Evolutionary conservation across 2,329 filamentous ascomycete genomes (phyloP).

Genomic region (Hypoxylon sp.): DNA sequence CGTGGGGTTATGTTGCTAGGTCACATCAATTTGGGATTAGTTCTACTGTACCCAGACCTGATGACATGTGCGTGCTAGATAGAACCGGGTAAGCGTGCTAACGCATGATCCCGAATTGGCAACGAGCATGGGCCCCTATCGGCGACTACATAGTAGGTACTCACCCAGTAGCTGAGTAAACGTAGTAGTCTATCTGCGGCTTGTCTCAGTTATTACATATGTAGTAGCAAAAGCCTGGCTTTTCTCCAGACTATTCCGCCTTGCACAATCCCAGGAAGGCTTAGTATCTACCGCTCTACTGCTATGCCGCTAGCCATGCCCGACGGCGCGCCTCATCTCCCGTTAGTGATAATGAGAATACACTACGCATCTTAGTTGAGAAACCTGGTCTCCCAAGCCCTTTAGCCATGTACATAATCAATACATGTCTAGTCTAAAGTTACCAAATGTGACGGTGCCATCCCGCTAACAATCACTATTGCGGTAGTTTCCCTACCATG

Average conservation of each 20-base stretch:
- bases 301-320: constrained; percentile 4
- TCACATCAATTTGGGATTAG: constrained; percentile 43
- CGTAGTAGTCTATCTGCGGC: constrained; percentile 29
- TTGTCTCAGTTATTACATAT: background rate
- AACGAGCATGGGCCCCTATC: constrained; percentile 31
- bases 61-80: constrained; percentile 42
- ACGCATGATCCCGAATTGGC: constrained; percentile 42
- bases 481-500: constrained; percentile 43
- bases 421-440: constrained; percentile 35
- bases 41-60: constrained; percentile 37
- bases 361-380: constrained; percentile 5
- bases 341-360: background rate
- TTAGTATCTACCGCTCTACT: constrained; percentile 11
- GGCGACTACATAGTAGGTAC: constrained; percentile 30
- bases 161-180: constrained; percentile 1
- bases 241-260: constrained; percentile 32
- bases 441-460: constrained; percentile 45
- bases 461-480: constrained; percentile 42
- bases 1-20: constrained; percentile 43
- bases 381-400: constrained; percentile 17
- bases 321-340: constrained; percentile 12
- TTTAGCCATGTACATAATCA: constrained; percentile 32
- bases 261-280: constrained; percentile 25
- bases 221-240: constrained; percentile 1
- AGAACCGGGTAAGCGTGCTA: constrained; percentile 44